Evolutionary conservation across 768 basidiomycete genomes (phyloP), one percentile per base, ranked within the genome.

Genomic region (Rhizopogon vinicolor): DNA sequence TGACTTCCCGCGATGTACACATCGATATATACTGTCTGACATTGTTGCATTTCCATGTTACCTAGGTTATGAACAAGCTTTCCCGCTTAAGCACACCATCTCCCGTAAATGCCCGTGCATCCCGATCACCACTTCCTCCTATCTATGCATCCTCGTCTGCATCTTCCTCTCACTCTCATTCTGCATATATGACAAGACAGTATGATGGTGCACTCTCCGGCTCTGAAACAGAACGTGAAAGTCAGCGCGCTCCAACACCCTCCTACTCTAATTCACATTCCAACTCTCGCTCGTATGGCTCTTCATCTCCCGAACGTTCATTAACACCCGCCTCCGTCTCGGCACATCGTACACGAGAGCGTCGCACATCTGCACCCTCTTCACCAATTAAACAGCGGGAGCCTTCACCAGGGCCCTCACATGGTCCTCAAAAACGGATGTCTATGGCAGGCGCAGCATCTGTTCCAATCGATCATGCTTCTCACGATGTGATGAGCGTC

Each of bases 151-250:
- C 69, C 45, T 70, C 74, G 12, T 72, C 71, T 5, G 62, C 71
- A 37, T 66, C 69, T 12, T 72, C 71, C n/a, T 57, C 75, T 33
- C 68, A 39, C 52, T 63, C 70, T 28, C 60, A 67, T 54, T 62
- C 66, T 41, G 45, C 56, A 63, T 43, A 61, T 8, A 68, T 61
- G 53, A 58, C 62, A 60, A 70, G 56, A 62, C 69, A 60, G 43
- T 58, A 58, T 35, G 72, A 73, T 49, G 74, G 73, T 48, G 60
- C 69, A 33, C 77, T 78, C 52, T 91, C 89, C 7, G 90, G 90
- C 33, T 91, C 89, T 2, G 91, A 91, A 68, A 92, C 90, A 0
- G 91, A 92, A 68, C 83, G 87, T 43, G 89, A 91, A 68, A 79
- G 76, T 40, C 62, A 68, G 40, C 68, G 68, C 65, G 70, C 66